Evolutionary conservation across 148 eudicot species (phyloP).

Genomic region (Tetragonia tetragonoides): DNA sequence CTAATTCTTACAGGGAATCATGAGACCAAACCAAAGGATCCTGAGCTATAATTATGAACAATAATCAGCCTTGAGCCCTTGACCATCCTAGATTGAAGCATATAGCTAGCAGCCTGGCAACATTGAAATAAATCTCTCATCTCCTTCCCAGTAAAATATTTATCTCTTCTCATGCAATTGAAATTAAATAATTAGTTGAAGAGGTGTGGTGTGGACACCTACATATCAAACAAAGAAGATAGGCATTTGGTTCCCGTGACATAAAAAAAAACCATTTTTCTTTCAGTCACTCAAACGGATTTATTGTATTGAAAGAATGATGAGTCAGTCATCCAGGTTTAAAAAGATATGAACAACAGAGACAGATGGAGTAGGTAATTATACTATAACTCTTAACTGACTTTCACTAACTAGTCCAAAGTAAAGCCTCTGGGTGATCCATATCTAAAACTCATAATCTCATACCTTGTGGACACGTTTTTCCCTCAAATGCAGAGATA

Average conservation of each 20-base stretch:
- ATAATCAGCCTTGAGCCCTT: too few species aligned
- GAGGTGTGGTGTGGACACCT: too few species aligned
- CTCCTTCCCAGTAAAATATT: neutral
- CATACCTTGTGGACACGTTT: too few species aligned
- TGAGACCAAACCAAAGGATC: neutral
- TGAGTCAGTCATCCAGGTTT: too few species aligned
- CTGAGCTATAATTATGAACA: neutral
- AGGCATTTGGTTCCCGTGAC: too few species aligned
- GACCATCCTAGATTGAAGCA: neutral
- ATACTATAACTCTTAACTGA: neutral
- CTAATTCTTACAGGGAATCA: neutral
- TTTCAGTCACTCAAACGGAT: too few species aligned
- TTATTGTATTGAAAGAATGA: too few species aligned
- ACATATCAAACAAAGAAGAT: too few species aligned
- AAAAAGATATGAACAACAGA: neutral
- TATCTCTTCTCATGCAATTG: too few species aligned
- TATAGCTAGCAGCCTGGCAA: neutral
- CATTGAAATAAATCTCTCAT: neutral
- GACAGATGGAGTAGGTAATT: neutral
- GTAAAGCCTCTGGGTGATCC: neutral
- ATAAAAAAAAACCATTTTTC: neutral
- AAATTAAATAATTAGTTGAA: too few species aligned
- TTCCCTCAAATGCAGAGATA: neutral
- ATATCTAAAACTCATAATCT: neutral
- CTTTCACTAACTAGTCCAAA: neutral